phyloP scores from a whole-genome alignment of 306 rosid genomes.

The Quercus dentata region DNA sequence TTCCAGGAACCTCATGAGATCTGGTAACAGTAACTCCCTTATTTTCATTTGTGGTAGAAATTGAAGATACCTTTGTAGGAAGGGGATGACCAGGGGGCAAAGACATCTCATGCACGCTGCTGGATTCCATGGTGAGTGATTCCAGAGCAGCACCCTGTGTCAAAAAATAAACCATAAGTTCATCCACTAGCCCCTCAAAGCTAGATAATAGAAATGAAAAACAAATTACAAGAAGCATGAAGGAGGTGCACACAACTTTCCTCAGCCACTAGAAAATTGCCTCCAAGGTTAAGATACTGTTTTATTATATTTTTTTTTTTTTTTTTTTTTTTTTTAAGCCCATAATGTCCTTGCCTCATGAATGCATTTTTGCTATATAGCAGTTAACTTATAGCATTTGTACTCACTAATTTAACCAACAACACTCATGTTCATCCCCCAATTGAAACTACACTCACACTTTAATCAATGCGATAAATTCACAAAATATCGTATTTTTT shows the following conservation, averaged over 20 bases:
- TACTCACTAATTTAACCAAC: too few relatives aligned
- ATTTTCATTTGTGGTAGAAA: slow-evolving; percentile 99
- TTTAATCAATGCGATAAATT: not conserved
- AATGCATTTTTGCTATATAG: too few relatives aligned
- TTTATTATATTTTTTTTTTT: too few relatives aligned
- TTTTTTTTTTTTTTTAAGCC: too few relatives aligned
- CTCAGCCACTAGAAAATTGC: not conserved
- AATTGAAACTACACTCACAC: too few relatives aligned
- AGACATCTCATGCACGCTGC: slow-evolving; percentile 58
- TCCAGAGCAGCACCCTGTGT: slow-evolving; percentile 58
- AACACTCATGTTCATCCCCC: too few relatives aligned
- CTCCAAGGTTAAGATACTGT: not conserved
- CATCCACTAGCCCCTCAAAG: slow-evolving; percentile 19
- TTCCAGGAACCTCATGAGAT: slow-evolving; percentile 99
- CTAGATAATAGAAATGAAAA: not conserved
- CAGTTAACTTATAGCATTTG: too few relatives aligned
- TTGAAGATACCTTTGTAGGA: slow-evolving; percentile 92
- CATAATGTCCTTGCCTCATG: too few relatives aligned
- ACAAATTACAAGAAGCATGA: not conserved
- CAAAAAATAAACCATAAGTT: slow-evolving; percentile 16
- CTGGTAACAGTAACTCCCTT: slow-evolving; percentile 98
- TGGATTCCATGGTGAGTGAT: slow-evolving; percentile 46
- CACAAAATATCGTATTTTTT: not conserved
- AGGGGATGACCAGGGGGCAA: slow-evolving; percentile 49
- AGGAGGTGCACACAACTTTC: not conserved